Percentiles rank a stretch among this genome's conserved stretches.
phyloP scores from a whole-genome alignment of 306 rosid genomes.

The Vigna nakashimae region DNA sequence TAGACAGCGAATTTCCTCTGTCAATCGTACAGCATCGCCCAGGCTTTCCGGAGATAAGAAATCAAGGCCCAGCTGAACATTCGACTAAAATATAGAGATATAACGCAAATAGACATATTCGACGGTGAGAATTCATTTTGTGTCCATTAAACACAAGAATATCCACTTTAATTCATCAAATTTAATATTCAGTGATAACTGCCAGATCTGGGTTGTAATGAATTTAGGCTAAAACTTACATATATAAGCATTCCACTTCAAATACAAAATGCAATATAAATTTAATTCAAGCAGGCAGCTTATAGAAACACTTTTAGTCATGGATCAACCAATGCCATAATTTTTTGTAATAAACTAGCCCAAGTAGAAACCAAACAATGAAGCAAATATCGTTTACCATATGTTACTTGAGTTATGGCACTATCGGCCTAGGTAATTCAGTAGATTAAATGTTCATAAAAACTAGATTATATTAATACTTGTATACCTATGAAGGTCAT shows the following conservation, averaged over 20 bases:
- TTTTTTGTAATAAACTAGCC: not conserved
- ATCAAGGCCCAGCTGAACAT: conserved; percentile 94
- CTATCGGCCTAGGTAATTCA: not conserved
- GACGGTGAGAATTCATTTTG: conserved; percentile 21
- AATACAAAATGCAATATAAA: conserved; percentile 21
- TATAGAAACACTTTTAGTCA: conserved; percentile 7
- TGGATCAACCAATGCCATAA: not conserved
- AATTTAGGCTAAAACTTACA: conserved; percentile 19
- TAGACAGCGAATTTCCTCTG: conserved; percentile 85
- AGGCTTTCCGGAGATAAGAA: conserved; percentile 98
- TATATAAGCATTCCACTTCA: not conserved
- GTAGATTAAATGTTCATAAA: conserved; percentile 24
- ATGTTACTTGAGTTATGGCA: conserved; percentile 8
- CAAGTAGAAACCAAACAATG: not conserved
- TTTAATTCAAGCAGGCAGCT: not conserved
- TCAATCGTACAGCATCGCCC: conserved; percentile 82
- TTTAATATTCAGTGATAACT: conserved; percentile 15
- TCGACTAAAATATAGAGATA: conserved; percentile 67
- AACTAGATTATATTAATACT: not conserved
- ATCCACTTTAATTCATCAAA: conserved; percentile 32
- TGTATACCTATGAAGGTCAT: conserved; percentile 1
- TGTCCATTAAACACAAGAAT: conserved; percentile 21
- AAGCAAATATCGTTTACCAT: conserved; percentile 12
- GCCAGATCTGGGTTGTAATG: not conserved
- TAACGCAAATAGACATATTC: conserved; percentile 31